phyloP scores from a whole-genome alignment of 208 protist genomes.

The Leishmania lainsoni region DNA sequence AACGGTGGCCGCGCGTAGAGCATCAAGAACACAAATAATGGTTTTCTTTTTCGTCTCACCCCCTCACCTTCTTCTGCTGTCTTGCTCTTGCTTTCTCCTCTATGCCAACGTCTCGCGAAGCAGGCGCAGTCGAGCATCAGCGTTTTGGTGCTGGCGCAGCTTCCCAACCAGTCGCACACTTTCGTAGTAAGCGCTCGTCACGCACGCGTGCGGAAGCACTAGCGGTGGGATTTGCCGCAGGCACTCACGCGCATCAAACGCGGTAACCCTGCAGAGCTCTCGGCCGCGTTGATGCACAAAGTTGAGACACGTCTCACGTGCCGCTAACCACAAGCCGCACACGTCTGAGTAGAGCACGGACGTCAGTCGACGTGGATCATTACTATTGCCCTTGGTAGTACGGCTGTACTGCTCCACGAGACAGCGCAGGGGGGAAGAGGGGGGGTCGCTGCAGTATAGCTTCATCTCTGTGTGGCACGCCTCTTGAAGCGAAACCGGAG shows the following conservation, averaged over 20 bases:
- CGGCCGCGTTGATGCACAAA: slow-evolving; percentile 36
- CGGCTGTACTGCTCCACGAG: slow-evolving; percentile 28
- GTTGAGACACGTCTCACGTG: slow-evolving; percentile 57
- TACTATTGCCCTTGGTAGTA: background rate
- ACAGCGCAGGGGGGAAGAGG: slow-evolving; percentile 25
- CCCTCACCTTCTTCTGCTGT: background rate
- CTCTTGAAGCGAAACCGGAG: slow-evolving; percentile 22
- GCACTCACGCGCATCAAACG: slow-evolving; percentile 49
- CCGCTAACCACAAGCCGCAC: slow-evolving; percentile 65
- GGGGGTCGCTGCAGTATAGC: slow-evolving; percentile 22
- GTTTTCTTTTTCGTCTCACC: background rate
- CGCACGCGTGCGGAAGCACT: slow-evolving; percentile 49
- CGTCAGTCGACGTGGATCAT: background rate
- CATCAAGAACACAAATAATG: background rate
- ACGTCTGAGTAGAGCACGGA: slow-evolving; percentile 27
- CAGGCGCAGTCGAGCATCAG: slow-evolving; percentile 13
- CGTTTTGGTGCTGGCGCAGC: slow-evolving; percentile 34
- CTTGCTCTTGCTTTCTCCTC: background rate
- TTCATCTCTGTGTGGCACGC: slow-evolving; percentile 35
- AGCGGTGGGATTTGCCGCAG: slow-evolving; percentile 52
- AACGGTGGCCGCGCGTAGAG: background rate
- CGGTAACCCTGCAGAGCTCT: slow-evolving; percentile 28
- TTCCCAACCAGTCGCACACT: slow-evolving; percentile 64
- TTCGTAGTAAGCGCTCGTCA: slow-evolving; percentile 74
- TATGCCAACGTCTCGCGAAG: slow-evolving; percentile 2